phyloP scores from a whole-genome alignment of 371 early-diverging fungal species.

The Rhizomucor pusillus region DNA sequence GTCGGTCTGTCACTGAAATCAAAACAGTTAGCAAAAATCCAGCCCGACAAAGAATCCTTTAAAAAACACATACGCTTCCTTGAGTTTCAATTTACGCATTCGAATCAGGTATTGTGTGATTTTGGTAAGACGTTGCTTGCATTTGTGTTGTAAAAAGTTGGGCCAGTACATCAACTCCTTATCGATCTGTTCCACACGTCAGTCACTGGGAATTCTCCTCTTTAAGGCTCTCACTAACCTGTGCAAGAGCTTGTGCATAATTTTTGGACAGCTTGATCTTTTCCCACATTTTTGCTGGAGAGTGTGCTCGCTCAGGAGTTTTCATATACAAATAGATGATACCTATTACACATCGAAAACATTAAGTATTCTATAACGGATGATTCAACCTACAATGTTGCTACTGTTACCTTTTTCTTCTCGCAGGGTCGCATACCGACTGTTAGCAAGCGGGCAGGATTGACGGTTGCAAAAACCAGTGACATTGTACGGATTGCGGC shows the following conservation, averaged over 20 bases:
- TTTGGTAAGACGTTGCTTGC: slow-evolving; percentile 98
- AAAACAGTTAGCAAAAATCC: background rate
- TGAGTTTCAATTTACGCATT: slow-evolving; percentile 89
- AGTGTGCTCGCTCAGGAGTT: slow-evolving; percentile 97
- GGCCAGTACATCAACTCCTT: slow-evolving; percentile 94
- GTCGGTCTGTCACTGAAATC: slow-evolving; percentile 57
- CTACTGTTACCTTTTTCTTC: slow-evolving; percentile 71
- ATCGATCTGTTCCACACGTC: slow-evolving; percentile 71
- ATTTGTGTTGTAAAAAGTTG: slow-evolving; percentile 89
- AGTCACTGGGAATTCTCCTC: background rate
- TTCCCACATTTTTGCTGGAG: slow-evolving; percentile 97
- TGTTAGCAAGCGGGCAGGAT: slow-evolving; percentile 98
- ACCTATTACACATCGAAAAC: slow-evolving; percentile 33
- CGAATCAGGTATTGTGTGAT: slow-evolving; percentile 96
- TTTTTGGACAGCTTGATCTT: slow-evolving; percentile 89
- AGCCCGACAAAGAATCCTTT: background rate
- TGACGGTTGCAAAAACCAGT: slow-evolving; percentile 97
- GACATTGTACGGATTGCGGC: slow-evolving; percentile 98
- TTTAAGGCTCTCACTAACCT: slow-evolving; percentile 40
- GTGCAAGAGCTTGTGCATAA: slow-evolving; percentile 89
- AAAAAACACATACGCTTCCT: slow-evolving; percentile 60
- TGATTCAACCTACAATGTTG: too few species aligned
- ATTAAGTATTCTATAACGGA: background rate
- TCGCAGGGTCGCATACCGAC: slow-evolving; percentile 97
- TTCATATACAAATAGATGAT: slow-evolving; percentile 93